Evolutionary conservation across 2,329 filamentous ascomycete genomes (phyloP).

Genomic region (Phyllosticta paracitricarpa): DNA sequence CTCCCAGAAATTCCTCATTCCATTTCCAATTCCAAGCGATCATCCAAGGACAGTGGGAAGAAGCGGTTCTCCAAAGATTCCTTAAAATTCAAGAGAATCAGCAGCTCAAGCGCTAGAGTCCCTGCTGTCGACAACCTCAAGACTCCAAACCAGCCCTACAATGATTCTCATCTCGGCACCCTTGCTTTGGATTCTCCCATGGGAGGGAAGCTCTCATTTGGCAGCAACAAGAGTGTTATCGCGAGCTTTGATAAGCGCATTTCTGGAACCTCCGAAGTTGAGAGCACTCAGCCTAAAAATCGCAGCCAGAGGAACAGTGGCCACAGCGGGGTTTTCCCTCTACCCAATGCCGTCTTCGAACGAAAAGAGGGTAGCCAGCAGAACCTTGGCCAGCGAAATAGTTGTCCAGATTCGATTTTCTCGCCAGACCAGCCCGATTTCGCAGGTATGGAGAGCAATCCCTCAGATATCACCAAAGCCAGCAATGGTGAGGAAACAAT

Average conservation of each 20-base stretch:
- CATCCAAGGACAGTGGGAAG: background rate
- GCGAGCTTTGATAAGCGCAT: background rate
- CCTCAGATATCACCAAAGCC: background rate
- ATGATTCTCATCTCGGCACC: background rate
- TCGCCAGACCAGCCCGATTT: background rate
- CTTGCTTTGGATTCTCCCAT: background rate
- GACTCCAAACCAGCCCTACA: background rate
- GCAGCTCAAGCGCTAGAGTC: background rate
- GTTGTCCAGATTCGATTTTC: background rate
- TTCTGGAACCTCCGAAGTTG: background rate
- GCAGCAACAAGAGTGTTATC: background rate
- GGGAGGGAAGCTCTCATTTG: background rate
- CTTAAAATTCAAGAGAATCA: background rate
- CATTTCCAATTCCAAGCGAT: background rate
- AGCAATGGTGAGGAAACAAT: background rate
- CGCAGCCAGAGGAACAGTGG: background rate
- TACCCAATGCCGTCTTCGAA: background rate
- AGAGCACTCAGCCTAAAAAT: background rate
- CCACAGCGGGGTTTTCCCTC: background rate
- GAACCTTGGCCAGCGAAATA: background rate
- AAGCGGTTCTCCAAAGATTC: background rate
- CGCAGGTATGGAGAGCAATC: background rate
- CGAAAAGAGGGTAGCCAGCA: background rate
- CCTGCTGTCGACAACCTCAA: background rate
- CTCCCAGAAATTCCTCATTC: background rate